Evolutionary conservation across 164 flowering plant genomes (phyloP), one percentile per base, ranked within the genome.

Genomic region (Buxus sempervirens): DNA sequence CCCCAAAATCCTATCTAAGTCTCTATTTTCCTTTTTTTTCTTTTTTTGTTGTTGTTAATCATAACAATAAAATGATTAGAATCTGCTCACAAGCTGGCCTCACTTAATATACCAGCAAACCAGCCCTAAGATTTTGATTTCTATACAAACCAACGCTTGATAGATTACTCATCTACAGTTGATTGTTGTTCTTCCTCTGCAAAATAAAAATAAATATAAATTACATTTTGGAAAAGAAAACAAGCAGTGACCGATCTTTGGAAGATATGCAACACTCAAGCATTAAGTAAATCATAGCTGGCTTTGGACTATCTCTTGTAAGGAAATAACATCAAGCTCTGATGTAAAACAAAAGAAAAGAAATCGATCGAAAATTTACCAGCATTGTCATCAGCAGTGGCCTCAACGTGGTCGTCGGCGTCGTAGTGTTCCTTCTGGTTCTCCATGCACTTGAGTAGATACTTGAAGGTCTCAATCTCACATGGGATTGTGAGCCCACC

Each of bases 401-500:
- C n/a, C n/a, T n/a, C n/a, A n/a, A n/a, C n/a, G n/a, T n/a, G n/a
- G n/a, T n/a, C n/a, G n/a, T n/a, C n/a, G n/a, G 14, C 66, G 20
- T 75, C 70, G 24, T 51, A 51, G 26, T 67, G 74, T 60, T 63
- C 78, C 65, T 77, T 80, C 22, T 72, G 78, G 54, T 83, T 80
- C 72, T 85, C 91, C 77, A 90, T 84, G 81, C 85, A 86, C 65
- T 88, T 84, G 21, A 90, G 87, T 22, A 93, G 82, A 70, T 79
- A 93, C 78, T 93, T 93, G 79, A 93, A 90, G 23, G 92, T 90
- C 90, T 93, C 97, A 26, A 80, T 84, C 75, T 93, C 97, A 58
- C 97, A 93, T 8, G 97, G 98, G 60, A 93, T 76, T 4, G 96
- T 90, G 65, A 93, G 86, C 21, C 76, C 97, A 65, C 97, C 98